Conservation (phyloP, 2,329 filamentous ascomycete genomes). For the Aspergillus fumigatus region DNA sequence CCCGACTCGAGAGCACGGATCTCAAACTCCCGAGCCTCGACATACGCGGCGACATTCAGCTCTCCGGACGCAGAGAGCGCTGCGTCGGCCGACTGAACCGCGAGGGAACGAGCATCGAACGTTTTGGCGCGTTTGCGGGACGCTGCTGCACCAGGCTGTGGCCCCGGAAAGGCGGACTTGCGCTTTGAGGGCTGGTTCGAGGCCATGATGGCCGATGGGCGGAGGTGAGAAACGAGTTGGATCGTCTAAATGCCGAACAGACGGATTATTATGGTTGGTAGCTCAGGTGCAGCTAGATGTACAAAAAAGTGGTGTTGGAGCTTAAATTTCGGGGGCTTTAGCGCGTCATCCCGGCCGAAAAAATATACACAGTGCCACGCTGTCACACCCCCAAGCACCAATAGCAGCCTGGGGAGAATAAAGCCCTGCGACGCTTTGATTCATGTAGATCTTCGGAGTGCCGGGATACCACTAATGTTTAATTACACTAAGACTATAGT, state of each 20-base stretch:
- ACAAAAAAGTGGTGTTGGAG: conserved; percentile 7
- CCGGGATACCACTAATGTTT: conserved; percentile 6
- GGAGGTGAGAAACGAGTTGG: background rate
- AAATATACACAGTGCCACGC: conserved; percentile 5
- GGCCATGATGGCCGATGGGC: conserved; percentile 25
- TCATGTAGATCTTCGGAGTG: conserved; percentile 12
- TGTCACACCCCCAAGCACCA: conserved; percentile 10
- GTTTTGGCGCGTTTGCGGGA: conserved; percentile 42
- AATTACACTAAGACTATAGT: background rate
- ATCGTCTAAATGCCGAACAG: background rate
- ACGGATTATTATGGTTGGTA: background rate
- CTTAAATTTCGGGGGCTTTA: conserved; percentile 12
- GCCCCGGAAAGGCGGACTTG: conserved; percentile 21
- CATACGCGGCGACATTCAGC: conserved; percentile 77
- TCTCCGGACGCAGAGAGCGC: conserved; percentile 63
- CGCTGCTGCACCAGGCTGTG: conserved; percentile 21
- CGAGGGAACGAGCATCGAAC: conserved; percentile 40
- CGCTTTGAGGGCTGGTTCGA: conserved; percentile 28
- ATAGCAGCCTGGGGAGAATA: conserved; percentile 2
- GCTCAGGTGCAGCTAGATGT: conserved; percentile 1
- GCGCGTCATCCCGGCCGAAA: conserved; percentile 21
- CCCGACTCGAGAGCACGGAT: conserved; percentile 79
- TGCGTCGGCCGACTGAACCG: conserved; percentile 42
- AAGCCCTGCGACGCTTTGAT: conserved; percentile 6
- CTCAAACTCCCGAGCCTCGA: conserved; percentile 82